A percentile compares a stretch with the other conserved stretches of the same genome.
Evolutionary conservation across 352 stramenopile genomes (phyloP).

Genomic region (Globisporangium alternatum): DNA sequence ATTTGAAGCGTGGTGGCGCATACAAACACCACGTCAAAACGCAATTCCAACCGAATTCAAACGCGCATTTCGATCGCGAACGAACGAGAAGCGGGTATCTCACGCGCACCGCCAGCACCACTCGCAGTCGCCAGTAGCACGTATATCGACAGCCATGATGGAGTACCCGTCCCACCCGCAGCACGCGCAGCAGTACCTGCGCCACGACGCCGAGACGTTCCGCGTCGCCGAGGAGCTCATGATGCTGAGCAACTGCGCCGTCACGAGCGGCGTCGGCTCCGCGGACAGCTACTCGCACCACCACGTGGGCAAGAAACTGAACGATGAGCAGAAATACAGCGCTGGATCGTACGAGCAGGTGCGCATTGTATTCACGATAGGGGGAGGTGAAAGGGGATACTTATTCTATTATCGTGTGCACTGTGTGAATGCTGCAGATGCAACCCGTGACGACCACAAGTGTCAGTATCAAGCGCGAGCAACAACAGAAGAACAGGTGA

Average conservation of each 20-base stretch:
- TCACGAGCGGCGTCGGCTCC: conserved; percentile 6
- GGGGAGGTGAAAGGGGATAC: not conserved
- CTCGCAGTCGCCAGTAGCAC: not conserved
- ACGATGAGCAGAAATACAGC: not conserved
- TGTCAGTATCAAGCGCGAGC: conserved; percentile 8
- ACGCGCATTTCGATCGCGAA: conserved; percentile 27
- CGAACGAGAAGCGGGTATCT: conserved; percentile 1
- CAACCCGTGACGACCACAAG: not conserved
- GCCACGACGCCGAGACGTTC: conserved; percentile 70
- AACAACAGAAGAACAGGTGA: not conserved
- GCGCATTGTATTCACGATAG: not conserved
- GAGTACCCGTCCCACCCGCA: conserved; percentile 21
- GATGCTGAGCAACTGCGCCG: conserved; percentile 48
- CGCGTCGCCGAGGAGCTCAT: conserved; percentile 77
- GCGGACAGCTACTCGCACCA: not conserved
- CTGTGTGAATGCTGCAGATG: not conserved
- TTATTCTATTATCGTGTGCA: not conserved
- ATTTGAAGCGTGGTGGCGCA: conserved; percentile 26
- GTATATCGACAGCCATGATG: conserved; percentile 21
- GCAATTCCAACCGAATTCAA: conserved; percentile 42
- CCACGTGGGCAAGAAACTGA: not conserved
- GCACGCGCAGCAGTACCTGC: conserved; percentile 13
- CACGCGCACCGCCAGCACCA: not conserved
- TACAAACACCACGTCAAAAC: conserved; percentile 34
- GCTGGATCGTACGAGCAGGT: not conserved